Evolutionary conservation across 805 yeast species (phyloP).

Genomic region (Metahyphopichia silvanorum): DNA sequence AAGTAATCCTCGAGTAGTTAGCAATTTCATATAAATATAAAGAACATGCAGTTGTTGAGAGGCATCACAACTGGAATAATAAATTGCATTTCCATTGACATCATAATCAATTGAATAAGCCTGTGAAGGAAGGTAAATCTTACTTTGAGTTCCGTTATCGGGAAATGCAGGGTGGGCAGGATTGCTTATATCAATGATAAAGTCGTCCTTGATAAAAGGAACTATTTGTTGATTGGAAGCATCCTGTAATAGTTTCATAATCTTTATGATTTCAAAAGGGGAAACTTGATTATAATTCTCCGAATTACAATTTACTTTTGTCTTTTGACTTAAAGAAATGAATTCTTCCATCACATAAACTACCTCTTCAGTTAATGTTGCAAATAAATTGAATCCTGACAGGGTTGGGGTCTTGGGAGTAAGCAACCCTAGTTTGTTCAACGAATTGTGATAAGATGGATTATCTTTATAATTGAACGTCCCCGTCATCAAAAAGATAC

Average conservation of each 20-base stretch:
- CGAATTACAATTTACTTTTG: neutral
- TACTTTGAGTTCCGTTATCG: neutral
- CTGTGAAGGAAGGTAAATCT: conserved; percentile 1
- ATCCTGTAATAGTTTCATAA: conserved; percentile 9
- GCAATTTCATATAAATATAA: conserved; percentile 18
- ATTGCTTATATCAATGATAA: neutral
- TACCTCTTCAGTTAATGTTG: conserved; percentile 1
- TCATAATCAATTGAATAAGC: conserved; percentile 1
- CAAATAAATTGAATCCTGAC: conserved; percentile 1
- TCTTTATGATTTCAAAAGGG: conserved; percentile 2
- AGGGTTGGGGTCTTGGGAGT: conserved; percentile 2
- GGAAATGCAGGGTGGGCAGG: conserved; percentile 2
- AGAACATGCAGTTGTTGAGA: conserved; percentile 18
- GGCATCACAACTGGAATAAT: conserved; percentile 23
- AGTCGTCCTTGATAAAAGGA: neutral
- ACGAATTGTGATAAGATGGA: conserved; percentile 1
- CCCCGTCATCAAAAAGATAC: neutral
- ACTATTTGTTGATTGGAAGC: conserved; percentile 2
- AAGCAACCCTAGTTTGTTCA: conserved; percentile 1
- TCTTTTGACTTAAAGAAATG: neutral
- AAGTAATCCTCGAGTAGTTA: conserved; percentile 20
- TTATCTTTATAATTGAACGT: neutral
- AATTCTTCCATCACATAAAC: conserved; percentile 1
- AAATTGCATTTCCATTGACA: neutral
- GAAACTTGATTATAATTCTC: neutral